Percentiles rank a stretch among this genome's conserved stretches.
Evolutionary conservation across 345 rosid genomes (phyloP).

Genomic region (Eucalyptus paniculata): DNA sequence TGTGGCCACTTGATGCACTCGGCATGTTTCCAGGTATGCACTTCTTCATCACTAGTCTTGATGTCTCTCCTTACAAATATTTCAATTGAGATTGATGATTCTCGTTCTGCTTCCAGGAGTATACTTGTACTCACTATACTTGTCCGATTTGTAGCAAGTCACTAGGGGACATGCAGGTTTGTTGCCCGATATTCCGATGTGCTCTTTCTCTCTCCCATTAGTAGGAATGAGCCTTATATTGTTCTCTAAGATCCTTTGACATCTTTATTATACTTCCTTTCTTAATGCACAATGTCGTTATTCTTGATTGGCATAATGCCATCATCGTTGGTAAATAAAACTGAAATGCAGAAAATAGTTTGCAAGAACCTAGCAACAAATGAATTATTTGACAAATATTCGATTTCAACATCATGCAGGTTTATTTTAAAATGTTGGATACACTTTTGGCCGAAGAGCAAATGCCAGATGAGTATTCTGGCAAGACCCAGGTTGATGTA

Average conservation of each 20-base stretch:
- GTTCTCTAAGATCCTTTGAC: neutral
- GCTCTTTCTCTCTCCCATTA: neutral
- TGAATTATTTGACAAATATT: neutral
- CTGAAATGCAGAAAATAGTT: neutral
- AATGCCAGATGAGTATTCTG: constrained; percentile 51
- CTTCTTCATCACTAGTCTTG: neutral
- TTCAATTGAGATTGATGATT: neutral
- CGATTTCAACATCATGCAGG: constrained; percentile 23
- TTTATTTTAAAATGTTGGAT: constrained; percentile 73
- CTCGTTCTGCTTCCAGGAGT: constrained; percentile 37
- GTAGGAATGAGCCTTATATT: neutral
- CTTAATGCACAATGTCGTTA: neutral
- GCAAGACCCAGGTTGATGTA: constrained; percentile 53
- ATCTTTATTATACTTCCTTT: neutral
- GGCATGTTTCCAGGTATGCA: constrained; percentile 56
- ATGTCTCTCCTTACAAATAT: neutral
- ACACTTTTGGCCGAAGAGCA: constrained; percentile 61
- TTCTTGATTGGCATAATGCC: neutral
- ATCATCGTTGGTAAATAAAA: neutral
- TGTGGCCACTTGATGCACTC: constrained; percentile 95
- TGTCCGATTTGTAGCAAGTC: constrained; percentile 94
- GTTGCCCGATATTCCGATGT: neutral
- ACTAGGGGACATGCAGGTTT: constrained; percentile 89
- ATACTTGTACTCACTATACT: constrained; percentile 59
- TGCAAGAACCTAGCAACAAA: neutral